Evolutionary conservation across 495 filamentous ascomycete species (phyloP).

Genomic region (Penicillium longicatenatum): DNA sequence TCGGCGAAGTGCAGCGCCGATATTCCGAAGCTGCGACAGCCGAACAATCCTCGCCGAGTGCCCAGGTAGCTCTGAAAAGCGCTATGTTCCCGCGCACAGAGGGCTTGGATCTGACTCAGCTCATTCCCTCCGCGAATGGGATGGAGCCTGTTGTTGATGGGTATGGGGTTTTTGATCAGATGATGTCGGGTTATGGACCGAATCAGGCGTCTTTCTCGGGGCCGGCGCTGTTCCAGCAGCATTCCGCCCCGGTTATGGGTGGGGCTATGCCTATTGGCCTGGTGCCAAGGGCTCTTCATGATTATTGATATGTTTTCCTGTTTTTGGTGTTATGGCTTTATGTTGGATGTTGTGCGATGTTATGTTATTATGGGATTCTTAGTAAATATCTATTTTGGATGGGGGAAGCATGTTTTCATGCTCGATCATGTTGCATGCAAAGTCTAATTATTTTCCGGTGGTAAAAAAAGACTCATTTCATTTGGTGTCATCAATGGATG

Average conservation of each 20-base stretch:
- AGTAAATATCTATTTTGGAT: conserved; percentile 5
- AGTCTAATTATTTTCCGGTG: neutral
- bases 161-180: conserved; percentile 28
- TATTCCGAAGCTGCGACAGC: conserved; percentile 24
- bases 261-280: conserved; percentile 31
- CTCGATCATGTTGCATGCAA: neutral
- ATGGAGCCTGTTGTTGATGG: conserved; percentile 29
- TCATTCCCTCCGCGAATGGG: conserved; percentile 18
- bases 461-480: neutral
- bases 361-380: neutral
- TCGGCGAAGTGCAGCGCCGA: conserved; percentile 32
- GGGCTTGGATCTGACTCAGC: conserved; percentile 23
- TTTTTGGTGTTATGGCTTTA: neutral
- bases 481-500: no score
- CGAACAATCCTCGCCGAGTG: conserved; percentile 12
- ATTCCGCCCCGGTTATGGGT: conserved; percentile 20
- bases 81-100: conserved; percentile 19
- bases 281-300: conserved; percentile 32
- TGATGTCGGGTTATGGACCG: conserved; percentile 25
- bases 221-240: conserved; percentile 24
- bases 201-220: conserved; percentile 15
- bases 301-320: conserved; percentile 17
- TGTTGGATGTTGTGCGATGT: neutral
- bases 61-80: conserved; percentile 14
- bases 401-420: neutral